Percentiles rank a stretch among this genome's conserved stretches.
These are phyloP conservation scores for Vachellia collinsii DNA, from an alignment of 306 rosid species.

Conservation along the genomic window DNA sequence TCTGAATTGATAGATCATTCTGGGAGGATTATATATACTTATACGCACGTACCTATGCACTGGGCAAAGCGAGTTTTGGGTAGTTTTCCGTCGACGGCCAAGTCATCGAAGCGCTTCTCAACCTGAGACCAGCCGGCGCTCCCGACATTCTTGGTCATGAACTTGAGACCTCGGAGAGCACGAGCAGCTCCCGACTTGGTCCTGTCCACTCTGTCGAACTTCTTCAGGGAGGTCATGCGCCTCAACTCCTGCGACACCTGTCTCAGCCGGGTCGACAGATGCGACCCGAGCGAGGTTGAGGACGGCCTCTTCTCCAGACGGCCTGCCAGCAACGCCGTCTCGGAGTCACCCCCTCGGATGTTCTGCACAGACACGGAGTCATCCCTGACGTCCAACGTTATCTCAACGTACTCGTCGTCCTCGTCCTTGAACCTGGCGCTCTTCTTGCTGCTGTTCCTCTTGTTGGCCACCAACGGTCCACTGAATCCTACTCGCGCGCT, in stretches of 20 bases:
- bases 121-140: constrained; percentile 69
- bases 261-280: constrained; percentile 46
- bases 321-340: constrained; percentile 57
- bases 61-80: constrained; percentile 66
- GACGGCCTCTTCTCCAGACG: constrained; percentile 53
- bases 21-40: not conserved
- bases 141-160: constrained; percentile 66
- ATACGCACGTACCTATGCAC: constrained; percentile 61
- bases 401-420: constrained; percentile 69
- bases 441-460: constrained; percentile 52
- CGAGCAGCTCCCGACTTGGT: constrained; percentile 72
- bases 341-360: constrained; percentile 74
- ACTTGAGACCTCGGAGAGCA: constrained; percentile 72
- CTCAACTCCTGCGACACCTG: constrained; percentile 81
- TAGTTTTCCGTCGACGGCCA: constrained; percentile 56
- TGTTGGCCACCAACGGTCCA: constrained; percentile 53
- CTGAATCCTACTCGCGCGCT: constrained; percentile 52
- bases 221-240: constrained; percentile 69
- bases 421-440: constrained; percentile 56
- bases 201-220: constrained; percentile 54
- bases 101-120: constrained; percentile 61
- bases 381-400: constrained; percentile 72
- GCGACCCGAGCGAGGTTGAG: constrained; percentile 50
- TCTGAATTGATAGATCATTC: not conserved
- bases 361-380: constrained; percentile 69